Base-by-base conservation (phyloP, 108 stramenopile species). In the Craspedostauros australis region DNA sequence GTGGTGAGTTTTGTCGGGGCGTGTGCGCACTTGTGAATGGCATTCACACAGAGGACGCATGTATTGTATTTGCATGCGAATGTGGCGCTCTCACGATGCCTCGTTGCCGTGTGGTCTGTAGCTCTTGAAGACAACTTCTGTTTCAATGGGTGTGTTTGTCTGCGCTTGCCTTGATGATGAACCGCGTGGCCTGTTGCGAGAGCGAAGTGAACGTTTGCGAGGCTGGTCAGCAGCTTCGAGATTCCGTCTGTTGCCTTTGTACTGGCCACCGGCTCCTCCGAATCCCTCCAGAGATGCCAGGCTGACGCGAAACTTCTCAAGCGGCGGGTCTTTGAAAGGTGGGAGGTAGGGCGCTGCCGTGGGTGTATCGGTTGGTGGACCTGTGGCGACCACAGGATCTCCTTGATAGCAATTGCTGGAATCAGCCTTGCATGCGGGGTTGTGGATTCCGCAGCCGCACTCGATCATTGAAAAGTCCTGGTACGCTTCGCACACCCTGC, bases 381-480 rank as follows among this genome's bases (percentile, higher is more conserved):
- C 24, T 16, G 2, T n/a, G 16, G 22, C n/a, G n/a, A n/a, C n/a
- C n/a, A n/a, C n/a, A n/a, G n/a, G n/a, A n/a, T n/a, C n/a, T n/a
- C n/a, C n/a, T n/a, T n/a, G n/a, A n/a, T 48, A 24, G 19, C 46
- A 49, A 5, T 49, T 49, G 48, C 30, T 14, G 11, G 22, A 15
- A 49, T 49, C 48, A 16, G 12, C 22, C 15, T 31, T 29, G 26
- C 48, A 49, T 14, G 29, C 25, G 1, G 48, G 48, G 19, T 49
- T 49, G 48, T 8, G 5, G 29, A 9, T 26, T 5, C 18, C 51
- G 24, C 51, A 52, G 21, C 34, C 34, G 7, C 51, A 52, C 12
- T 38, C 16, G 2, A 8, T 12, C 19, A 23, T 38, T 19, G 51
- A 16, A 36, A 37, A 52, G 39, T 52, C 33, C 23, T 52, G 32